phyloP scores from a whole-genome alignment of 2,329 filamentous ascomycete species.

The Colletotrichum sansevieriae region DNA sequence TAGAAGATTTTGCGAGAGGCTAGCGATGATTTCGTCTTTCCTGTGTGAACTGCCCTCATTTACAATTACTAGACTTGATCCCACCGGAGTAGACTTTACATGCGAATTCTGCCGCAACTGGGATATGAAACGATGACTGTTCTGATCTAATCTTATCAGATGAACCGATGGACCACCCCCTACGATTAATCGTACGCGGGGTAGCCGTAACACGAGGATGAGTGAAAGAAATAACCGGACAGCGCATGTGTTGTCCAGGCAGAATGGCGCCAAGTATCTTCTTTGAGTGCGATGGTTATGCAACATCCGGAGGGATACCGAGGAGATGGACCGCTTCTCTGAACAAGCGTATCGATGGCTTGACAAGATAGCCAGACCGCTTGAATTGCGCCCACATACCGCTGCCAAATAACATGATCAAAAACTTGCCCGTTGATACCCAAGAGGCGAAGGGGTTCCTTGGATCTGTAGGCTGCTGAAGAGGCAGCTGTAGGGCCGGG shows the following conservation, averaged over 20 bases:
- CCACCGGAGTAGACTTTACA: not conserved
- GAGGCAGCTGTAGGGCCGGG: too few species aligned
- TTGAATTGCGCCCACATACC: not conserved
- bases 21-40: not conserved
- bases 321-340: not conserved
- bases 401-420: not conserved
- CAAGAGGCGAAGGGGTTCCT: too few species aligned
- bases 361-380: too few species aligned
- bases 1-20: not conserved
- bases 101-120: not conserved
- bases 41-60: not conserved
- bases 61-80: not conserved
- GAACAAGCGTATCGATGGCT: not conserved
- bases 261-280: not conserved
- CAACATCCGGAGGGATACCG: slow-evolving; percentile 9
- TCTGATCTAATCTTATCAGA: slow-evolving; percentile 18
- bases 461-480: too few species aligned
- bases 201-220: not conserved
- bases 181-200: not conserved
- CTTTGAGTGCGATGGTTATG: not conserved
- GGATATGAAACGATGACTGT: not conserved
- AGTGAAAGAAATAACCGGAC: not conserved
- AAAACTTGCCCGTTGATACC: too few species aligned
- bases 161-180: not conserved
- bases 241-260: not conserved